A percentile compares a stretch with the other conserved stretches of the same genome.
phyloP scores from a whole-genome alignment of 495 filamentous ascomycete genomes.

The Letharia columbiana region DNA sequence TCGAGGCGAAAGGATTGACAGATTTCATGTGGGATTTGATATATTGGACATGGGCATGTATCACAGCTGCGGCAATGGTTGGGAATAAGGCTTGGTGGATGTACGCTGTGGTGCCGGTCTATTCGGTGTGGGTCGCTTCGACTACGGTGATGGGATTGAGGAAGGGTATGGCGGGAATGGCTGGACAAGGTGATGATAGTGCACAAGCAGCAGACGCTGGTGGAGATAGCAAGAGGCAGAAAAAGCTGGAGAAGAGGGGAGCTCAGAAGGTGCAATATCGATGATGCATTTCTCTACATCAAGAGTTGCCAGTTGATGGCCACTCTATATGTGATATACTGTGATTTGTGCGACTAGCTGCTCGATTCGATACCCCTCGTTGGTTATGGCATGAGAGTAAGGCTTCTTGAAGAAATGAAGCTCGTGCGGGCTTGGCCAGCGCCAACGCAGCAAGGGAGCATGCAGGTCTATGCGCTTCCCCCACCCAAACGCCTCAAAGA shows the following conservation, averaged over 20 bases:
- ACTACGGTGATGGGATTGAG: constrained; percentile 54
- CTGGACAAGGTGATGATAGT: constrained; percentile 29
- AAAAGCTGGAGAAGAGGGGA: constrained; percentile 55
- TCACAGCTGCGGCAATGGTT: constrained; percentile 55
- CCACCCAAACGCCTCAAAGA: background rate
- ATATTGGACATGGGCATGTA: constrained; percentile 77
- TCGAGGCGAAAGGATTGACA: constrained; percentile 79
- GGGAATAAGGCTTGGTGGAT: constrained; percentile 74
- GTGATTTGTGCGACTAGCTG: background rate
- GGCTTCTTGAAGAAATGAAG: background rate
- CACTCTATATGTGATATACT: background rate
- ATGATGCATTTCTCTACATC: constrained; percentile 20
- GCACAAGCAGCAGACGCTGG: constrained; percentile 18
- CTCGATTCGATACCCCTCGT: background rate
- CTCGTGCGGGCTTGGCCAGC: background rate
- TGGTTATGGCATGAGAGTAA: background rate
- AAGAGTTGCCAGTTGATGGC: background rate
- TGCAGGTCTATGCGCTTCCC: background rate
- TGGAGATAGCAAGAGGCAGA: constrained; percentile 49
- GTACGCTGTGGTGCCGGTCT: constrained; percentile 60
- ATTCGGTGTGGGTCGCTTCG: constrained; percentile 61
- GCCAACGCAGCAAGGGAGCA: background rate
- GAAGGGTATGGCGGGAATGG: constrained; percentile 55
- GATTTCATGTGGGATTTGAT: constrained; percentile 97
- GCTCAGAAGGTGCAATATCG: constrained; percentile 41